These are phyloP conservation scores for Dillenia turbinata DNA, from an alignment of 164 flowering plant genomes.

Conservation along the genomic window DNA sequence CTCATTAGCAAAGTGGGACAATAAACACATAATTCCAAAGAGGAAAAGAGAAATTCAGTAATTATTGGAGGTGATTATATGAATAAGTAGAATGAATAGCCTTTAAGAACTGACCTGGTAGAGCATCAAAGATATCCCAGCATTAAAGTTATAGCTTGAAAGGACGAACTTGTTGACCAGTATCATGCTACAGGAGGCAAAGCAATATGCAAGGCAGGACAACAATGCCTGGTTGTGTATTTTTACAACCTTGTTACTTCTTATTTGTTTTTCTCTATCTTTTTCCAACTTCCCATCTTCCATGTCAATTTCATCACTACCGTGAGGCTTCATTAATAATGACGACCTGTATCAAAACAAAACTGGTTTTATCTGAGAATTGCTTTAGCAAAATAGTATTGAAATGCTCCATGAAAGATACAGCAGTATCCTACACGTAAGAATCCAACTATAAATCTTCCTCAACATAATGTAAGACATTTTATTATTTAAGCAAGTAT, in stretches of 20 bases:
- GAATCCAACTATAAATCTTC: no score
- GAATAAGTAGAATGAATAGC: background rate
- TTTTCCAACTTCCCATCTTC: constrained; percentile 62
- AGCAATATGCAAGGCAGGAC: constrained; percentile 91
- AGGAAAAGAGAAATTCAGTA: no score
- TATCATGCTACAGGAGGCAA: constrained; percentile 98
- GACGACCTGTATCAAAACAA: constrained; percentile 28
- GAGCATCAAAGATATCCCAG: constrained; percentile 95
- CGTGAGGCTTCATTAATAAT: constrained; percentile 40
- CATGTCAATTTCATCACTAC: constrained; percentile 47
- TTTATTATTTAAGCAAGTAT: no score
- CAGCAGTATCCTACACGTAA: no score
- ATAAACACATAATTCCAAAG: no score
- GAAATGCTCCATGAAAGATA: no score
- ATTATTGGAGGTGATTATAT: background rate
- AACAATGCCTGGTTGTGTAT: constrained; percentile 73
- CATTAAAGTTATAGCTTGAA: constrained; percentile 88
- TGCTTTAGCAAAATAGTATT: no score
- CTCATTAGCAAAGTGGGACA: no score
- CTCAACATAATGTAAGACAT: no score
- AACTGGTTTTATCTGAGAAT: background rate
- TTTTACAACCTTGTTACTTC: constrained; percentile 32
- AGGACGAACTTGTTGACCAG: constrained; percentile 92
- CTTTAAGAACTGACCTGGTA: constrained; percentile 63
- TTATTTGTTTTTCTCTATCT: constrained; percentile 43